Conservation (phyloP, 257 asterid species). For the Solanum sejunctum region DNA sequence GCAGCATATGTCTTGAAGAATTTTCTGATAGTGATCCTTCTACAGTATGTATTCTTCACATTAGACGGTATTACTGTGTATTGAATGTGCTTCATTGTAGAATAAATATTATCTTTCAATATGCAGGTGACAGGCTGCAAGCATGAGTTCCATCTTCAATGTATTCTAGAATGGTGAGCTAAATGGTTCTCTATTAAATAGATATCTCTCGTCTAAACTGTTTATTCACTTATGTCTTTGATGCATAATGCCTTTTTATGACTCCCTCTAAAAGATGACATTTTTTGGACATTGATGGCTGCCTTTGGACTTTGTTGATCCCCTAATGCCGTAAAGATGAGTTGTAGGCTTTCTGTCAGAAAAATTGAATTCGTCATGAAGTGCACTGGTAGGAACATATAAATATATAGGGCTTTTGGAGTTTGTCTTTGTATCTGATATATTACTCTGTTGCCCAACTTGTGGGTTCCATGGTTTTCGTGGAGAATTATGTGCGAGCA, state of each 20-base stretch:
- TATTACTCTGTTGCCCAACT: not conserved
- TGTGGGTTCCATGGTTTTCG: not conserved
- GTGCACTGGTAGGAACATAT: not conserved
- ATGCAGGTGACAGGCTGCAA: slow-evolving; percentile 77
- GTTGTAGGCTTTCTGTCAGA: not conserved
- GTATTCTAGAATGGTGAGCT: slow-evolving; percentile 75
- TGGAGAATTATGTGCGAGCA: not conserved
- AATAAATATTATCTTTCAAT: not conserved
- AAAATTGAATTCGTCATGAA: not conserved
- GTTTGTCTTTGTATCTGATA: not conserved
- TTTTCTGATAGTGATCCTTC: slow-evolving; percentile 77
- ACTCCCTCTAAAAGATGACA: not conserved
- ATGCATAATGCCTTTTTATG: not conserved
- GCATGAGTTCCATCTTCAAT: slow-evolving; percentile 89
- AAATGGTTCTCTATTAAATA: not conserved
- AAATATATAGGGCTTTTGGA: not conserved
- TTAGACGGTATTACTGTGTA: not conserved
- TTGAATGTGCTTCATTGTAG: not conserved
- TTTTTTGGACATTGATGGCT: not conserved
- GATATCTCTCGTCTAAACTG: not conserved
- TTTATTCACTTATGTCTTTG: not conserved
- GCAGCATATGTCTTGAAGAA: slow-evolving; percentile 90
- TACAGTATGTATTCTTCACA: slow-evolving; percentile 26
- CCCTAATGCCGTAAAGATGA: not conserved
- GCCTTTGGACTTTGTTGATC: not conserved